Conservation (phyloP, 805 yeast species). For the Saturnispora sekii region DNA sequence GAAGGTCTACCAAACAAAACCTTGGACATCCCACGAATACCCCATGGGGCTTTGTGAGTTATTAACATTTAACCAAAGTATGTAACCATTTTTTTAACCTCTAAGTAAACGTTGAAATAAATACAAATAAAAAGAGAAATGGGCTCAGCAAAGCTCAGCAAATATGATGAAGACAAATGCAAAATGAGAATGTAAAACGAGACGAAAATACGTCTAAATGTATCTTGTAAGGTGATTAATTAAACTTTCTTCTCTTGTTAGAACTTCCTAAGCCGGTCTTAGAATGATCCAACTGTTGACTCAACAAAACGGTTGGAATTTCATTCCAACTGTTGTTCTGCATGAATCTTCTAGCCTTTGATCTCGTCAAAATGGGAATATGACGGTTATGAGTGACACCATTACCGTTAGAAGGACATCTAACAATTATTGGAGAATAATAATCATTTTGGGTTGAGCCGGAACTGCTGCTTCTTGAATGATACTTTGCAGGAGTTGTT, state of each 20-base stretch:
- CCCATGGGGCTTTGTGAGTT: background rate
- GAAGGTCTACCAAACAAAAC: conserved; percentile 27
- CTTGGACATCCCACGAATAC: conserved; percentile 5
- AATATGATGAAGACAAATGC: background rate
- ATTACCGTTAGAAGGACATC: background rate
- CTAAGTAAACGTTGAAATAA: background rate
- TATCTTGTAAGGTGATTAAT: background rate
- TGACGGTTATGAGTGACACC: background rate
- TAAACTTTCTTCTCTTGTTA: conserved; percentile 4
- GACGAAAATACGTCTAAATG: too few species aligned
- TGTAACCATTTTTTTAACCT: background rate
- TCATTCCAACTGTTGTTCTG: conserved; percentile 6
- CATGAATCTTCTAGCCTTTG: conserved; percentile 10
- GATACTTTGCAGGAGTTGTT: conserved; percentile 1
- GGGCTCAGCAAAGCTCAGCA: background rate
- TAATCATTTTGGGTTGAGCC: conserved; percentile 2
- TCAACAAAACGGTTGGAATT: conserved; percentile 4
- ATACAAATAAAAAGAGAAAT: background rate
- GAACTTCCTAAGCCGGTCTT: background rate
- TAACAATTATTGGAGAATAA: conserved; percentile 1
- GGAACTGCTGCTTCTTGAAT: conserved; percentile 6
- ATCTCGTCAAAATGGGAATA: conserved; percentile 13
- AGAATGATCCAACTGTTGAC: conserved; percentile 5
- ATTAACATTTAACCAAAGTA: background rate
- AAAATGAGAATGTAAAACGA: background rate